phyloP scores from a whole-genome alignment of 305 asterid species.

The Ruellia speciosa region DNA sequence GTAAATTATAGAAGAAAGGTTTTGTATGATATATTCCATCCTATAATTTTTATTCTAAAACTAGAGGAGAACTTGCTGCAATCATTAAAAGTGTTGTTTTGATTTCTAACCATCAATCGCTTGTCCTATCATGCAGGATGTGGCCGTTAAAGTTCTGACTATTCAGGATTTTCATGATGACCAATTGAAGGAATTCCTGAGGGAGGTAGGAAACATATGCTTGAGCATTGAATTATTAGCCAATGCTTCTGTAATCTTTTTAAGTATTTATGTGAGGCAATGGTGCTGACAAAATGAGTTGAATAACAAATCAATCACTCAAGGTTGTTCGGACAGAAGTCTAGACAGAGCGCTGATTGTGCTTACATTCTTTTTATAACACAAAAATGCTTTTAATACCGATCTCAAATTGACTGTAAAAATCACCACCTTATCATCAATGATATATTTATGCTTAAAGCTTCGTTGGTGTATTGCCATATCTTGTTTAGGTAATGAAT shows the following conservation, averaged over 20 bases:
- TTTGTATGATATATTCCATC: background rate
- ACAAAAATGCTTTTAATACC: too few species aligned
- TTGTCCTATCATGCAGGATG: slow-evolving; percentile 51
- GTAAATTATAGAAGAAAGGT: background rate
- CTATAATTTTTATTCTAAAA: background rate
- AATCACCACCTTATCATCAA: too few species aligned
- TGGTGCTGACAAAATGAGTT: background rate
- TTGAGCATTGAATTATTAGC: slow-evolving; percentile 3
- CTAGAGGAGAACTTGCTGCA: background rate
- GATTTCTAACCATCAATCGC: background rate
- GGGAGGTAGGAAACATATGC: slow-evolving; percentile 58
- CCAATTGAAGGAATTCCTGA: slow-evolving; percentile 72
- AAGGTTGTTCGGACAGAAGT: too few species aligned
- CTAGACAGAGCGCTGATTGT: too few species aligned
- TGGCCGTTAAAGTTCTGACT: slow-evolving; percentile 79
- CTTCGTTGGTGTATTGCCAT: too few species aligned
- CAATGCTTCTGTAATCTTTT: background rate
- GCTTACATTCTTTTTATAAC: too few species aligned
- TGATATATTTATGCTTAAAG: too few species aligned
- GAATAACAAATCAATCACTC: background rate
- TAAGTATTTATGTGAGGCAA: background rate
- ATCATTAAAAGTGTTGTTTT: too few species aligned
- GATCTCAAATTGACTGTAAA: too few species aligned
- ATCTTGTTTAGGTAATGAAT: too few species aligned
- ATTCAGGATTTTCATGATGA: slow-evolving; percentile 82